phyloP scores from a whole-genome alignment of 108 stramenopile genomes.

The Aurantiochytrium sp. region DNA sequence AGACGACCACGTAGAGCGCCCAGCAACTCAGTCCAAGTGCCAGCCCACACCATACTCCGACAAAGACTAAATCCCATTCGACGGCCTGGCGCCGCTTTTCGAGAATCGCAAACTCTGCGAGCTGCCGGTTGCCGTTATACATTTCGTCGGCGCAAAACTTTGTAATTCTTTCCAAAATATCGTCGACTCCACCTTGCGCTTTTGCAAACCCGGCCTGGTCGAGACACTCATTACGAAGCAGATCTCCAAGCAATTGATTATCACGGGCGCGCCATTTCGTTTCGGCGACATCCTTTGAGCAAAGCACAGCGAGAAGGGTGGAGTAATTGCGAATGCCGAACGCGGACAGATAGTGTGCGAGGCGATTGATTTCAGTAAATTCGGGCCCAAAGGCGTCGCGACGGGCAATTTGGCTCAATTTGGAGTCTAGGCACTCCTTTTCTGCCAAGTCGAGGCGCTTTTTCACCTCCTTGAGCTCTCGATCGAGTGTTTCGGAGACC shows the following conservation, averaged over 20 bases:
- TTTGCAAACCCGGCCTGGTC: not conserved
- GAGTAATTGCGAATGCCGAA: not conserved
- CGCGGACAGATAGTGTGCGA: not conserved
- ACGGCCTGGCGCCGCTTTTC: not conserved
- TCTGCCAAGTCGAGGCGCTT: not conserved
- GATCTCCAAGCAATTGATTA: not conserved
- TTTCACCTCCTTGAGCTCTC: not conserved
- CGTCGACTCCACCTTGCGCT: not conserved
- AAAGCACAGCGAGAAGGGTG: not conserved
- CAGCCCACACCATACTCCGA: not conserved
- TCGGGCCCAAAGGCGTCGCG: not conserved
- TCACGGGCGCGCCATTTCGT: not conserved
- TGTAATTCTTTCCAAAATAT: not conserved
- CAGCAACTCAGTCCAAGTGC: not conserved
- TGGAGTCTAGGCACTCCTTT: not conserved
- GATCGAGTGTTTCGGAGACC: not conserved
- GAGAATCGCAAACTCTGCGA: not conserved
- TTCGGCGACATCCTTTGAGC: not conserved
- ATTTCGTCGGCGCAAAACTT: not conserved
- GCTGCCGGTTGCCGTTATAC: not conserved
- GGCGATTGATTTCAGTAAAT: not conserved
- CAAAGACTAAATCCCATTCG: not conserved
- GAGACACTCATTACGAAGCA: not conserved
- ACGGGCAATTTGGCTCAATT: not conserved
- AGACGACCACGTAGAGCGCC: not conserved